Conservation (phyloP, 2,329 filamentous ascomycete species). For the Aspergillus tubingensis region DNA sequence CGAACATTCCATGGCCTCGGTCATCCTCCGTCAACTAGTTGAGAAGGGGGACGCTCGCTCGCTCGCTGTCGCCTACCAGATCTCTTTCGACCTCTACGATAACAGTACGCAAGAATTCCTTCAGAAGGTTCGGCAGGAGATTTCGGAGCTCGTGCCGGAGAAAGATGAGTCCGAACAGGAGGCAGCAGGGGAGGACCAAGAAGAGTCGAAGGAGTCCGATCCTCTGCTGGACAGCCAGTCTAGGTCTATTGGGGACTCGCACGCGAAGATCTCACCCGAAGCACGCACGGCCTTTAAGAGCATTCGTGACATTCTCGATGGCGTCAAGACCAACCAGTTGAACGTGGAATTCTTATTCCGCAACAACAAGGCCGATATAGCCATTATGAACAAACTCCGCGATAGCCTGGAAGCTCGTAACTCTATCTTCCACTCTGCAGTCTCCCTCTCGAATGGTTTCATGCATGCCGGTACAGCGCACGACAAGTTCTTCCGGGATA, state of each 20-base stretch:
- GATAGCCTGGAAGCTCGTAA: constrained; percentile 94
- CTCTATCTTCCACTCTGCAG: constrained; percentile 96
- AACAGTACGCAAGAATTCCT: constrained; percentile 98
- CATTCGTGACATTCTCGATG: constrained; percentile 69
- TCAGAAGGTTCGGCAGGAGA: constrained; percentile 78
- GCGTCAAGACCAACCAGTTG: constrained; percentile 89
- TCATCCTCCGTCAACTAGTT: constrained; percentile 80
- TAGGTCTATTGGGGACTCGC: constrained; percentile 45
- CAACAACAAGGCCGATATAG: constrained; percentile 89
- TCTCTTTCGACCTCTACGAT: constrained; percentile 96
- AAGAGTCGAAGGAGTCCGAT: constrained; percentile 60
- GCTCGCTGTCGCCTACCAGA: constrained; percentile 88
- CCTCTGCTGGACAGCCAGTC: constrained; percentile 57
- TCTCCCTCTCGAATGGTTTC: constrained; percentile 97
- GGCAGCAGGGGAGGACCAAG: constrained; percentile 54
- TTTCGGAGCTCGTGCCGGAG: constrained; percentile 61
- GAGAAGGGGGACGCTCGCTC: constrained; percentile 76
- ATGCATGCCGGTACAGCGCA: constrained; percentile 99
- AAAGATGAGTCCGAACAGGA: constrained; percentile 38
- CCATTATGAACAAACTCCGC: constrained; percentile 92
- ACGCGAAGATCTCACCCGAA: constrained; percentile 47
- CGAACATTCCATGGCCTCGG: constrained; percentile 85
- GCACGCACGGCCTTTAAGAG: constrained; percentile 58
- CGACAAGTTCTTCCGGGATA: constrained; percentile 97
- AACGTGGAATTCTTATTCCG: constrained; percentile 96